These are phyloP conservation scores for Ganoderma lucidum DNA, from an alignment of 1,284 basidiomycete species.

Conservation along the genomic window DNA sequence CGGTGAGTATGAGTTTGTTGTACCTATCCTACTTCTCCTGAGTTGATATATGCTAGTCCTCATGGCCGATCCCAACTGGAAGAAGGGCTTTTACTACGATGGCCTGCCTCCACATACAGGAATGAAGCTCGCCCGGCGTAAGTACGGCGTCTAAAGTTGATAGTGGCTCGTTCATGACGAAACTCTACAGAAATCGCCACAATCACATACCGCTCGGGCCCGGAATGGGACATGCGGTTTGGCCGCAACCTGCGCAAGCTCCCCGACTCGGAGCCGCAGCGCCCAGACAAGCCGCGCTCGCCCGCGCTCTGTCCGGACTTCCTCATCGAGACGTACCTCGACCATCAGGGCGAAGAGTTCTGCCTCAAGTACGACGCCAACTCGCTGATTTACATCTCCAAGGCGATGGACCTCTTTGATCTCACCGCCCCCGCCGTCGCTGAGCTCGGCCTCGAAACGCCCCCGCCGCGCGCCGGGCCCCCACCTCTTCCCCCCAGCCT, in stretches of 20 bases:
- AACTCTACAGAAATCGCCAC: slow-evolving; percentile 89
- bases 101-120: slow-evolving; percentile 94
- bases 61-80: slow-evolving; percentile 99
- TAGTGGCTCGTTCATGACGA: slow-evolving; percentile 10
- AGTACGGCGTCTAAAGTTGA: slow-evolving; percentile 42
- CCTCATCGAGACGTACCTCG: slow-evolving; percentile 98
- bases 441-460: slow-evolving; percentile 63
- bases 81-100: slow-evolving; percentile 97
- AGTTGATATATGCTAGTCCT: slow-evolving; percentile 67
- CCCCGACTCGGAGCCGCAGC: slow-evolving; percentile 44
- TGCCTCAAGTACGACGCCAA: slow-evolving; percentile 99
- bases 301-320: slow-evolving; percentile 96
- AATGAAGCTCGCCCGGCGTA: slow-evolving; percentile 98
- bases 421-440: slow-evolving; percentile 85
- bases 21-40: slow-evolving; percentile 17
- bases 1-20: slow-evolving; percentile 59
- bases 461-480: slow-evolving; percentile 38
- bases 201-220: slow-evolving; percentile 98
- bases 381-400: slow-evolving; percentile 97
- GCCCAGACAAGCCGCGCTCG: slow-evolving; percentile 49
- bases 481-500: slow-evolving; percentile 39
- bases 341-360: slow-evolving; percentile 98
- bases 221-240: slow-evolving; percentile 98
- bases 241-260: slow-evolving; percentile 74
- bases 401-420: slow-evolving; percentile 99